phyloP scores from a whole-genome alignment of 2,329 filamentous ascomycete genomes.

The Botrytis cinerea region DNA sequence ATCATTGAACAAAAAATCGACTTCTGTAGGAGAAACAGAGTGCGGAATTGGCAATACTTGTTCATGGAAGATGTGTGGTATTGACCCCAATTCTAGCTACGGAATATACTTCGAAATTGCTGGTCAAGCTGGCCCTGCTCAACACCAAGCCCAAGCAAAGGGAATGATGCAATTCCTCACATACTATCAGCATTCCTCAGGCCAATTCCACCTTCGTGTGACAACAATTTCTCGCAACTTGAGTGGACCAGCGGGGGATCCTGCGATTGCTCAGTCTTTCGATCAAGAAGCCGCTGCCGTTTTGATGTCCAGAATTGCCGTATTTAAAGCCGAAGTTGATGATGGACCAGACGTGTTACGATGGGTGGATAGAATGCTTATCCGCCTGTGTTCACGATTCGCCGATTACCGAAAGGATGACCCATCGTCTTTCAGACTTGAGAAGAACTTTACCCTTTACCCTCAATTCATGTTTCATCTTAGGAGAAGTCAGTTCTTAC shows the following conservation, averaged over 20 bases:
- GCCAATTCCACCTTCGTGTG: constrained; percentile 92
- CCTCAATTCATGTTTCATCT: constrained; percentile 99
- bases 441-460: constrained; percentile 99
- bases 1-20: constrained; percentile 96
- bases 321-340: constrained; percentile 98
- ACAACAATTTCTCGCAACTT: constrained; percentile 91
- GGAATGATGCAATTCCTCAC: constrained; percentile 98
- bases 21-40: constrained; percentile 94
- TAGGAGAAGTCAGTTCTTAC: constrained; percentile 92
- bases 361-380: constrained; percentile 99
- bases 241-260: constrained; percentile 90
- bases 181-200: constrained; percentile 96
- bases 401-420: constrained; percentile 98
- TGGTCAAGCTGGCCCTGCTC: constrained; percentile 81
- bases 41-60: constrained; percentile 98
- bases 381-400: constrained; percentile 92
- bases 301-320: constrained; percentile 97
- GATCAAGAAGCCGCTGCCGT: constrained; percentile 98
- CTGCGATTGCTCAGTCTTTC: constrained; percentile 93
- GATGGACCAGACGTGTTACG: constrained; percentile 97
- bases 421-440: constrained; percentile 90
- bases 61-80: constrained; percentile 99
- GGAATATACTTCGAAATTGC: constrained; percentile 98
- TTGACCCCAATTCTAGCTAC: constrained; percentile 91
- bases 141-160: constrained; percentile 83